Percentiles rank a stretch among this genome's conserved stretches.
These are phyloP conservation scores for Immersiporthe knoxdaviesiana DNA, from an alignment of 2,329 filamentous ascomycete species.

Conservation along the genomic window DNA sequence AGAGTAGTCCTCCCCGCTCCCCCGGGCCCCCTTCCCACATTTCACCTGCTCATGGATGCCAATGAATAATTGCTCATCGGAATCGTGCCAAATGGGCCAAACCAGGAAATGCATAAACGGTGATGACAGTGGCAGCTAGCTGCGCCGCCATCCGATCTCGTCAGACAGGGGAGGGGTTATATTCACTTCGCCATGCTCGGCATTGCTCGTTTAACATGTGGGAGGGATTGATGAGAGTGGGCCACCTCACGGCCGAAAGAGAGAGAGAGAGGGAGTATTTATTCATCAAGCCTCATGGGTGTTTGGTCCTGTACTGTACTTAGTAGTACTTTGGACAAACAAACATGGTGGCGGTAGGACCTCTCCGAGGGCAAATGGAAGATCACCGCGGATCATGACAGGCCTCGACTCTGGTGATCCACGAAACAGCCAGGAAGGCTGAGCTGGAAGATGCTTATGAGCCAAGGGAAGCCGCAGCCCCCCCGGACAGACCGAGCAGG, in stretches of 20 bases:
- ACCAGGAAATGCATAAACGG: neutral
- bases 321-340: neutral
- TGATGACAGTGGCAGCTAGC: constrained; percentile 1
- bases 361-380: neutral
- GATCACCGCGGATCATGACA: constrained; percentile 1
- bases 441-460: neutral
- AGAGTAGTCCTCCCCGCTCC: neutral
- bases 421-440: constrained; percentile 10
- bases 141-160: constrained; percentile 7
- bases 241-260: neutral
- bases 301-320: too few species aligned
- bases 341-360: neutral
- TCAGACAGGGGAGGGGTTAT: neutral
- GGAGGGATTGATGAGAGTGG: neutral
- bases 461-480: neutral
- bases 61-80: neutral
- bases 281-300: neutral
- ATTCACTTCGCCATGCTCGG: neutral
- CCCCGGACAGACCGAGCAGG: neutral
- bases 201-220: neutral
- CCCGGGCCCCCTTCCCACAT: neutral
- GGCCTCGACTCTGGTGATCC: constrained; percentile 1
- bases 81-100: neutral
- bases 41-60: neutral
- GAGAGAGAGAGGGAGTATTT: too few species aligned